Evolutionary conservation across 805 yeast genomes (phyloP).

Genomic region (Suhomyces sp.): DNA sequence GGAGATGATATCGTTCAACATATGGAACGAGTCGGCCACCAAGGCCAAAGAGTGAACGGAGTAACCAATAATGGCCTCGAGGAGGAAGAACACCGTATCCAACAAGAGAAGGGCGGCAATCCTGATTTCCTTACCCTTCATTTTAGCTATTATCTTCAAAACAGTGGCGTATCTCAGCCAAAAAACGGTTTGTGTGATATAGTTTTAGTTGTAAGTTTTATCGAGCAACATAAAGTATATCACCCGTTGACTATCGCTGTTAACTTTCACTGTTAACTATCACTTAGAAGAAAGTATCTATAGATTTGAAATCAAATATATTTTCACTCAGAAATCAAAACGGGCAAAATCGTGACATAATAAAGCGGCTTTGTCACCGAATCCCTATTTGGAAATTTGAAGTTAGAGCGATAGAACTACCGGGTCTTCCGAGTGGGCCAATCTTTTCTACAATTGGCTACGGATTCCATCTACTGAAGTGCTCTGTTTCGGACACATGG

Average conservation of each 20-base stretch:
- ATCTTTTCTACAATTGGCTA: background rate
- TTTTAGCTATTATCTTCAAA: slow-evolving; percentile 4
- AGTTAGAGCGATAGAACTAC: background rate
- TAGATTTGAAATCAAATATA: background rate
- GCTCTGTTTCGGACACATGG: background rate
- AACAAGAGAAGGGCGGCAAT: slow-evolving; percentile 68
- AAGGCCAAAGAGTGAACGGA: slow-evolving; percentile 91
- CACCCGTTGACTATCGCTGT: background rate
- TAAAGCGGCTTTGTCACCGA: background rate
- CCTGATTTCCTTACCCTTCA: slow-evolving; percentile 61
- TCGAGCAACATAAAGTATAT: background rate
- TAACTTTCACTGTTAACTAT: background rate
- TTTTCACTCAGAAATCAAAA: background rate
- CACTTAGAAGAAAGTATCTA: background rate
- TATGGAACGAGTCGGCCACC: slow-evolving; percentile 95
- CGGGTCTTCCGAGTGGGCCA: background rate
- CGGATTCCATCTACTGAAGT: background rate
- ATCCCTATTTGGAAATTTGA: background rate
- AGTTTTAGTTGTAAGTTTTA: background rate
- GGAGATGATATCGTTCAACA: slow-evolving; percentile 93
- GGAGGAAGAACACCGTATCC: slow-evolving; percentile 78
- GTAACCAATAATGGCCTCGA: slow-evolving; percentile 85
- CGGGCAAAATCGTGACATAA: background rate
- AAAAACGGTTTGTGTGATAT: too few relatives aligned
- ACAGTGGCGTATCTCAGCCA: background rate